Conservation (phyloP, 805 yeast species). For the Lachancea nothofagi region DNA sequence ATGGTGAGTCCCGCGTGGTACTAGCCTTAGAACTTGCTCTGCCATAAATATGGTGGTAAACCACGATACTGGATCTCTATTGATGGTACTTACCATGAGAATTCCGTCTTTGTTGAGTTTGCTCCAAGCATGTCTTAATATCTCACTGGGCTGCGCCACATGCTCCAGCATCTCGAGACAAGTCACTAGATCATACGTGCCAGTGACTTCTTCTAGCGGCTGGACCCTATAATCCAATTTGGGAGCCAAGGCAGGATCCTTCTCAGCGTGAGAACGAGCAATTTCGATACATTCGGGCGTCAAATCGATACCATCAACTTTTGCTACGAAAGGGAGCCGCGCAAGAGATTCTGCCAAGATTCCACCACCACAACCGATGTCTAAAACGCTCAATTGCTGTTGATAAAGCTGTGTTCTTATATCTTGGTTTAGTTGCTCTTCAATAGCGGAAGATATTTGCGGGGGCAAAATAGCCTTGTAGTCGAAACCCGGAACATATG, state of each 20-base stretch:
- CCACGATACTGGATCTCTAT: constrained; percentile 82
- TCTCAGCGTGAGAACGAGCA: constrained; percentile 60
- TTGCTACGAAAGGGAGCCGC: constrained; percentile 53
- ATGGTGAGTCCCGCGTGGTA: constrained; percentile 91
- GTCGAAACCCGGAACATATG: constrained; percentile 76
- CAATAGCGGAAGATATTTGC: constrained; percentile 46
- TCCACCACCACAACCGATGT: constrained; percentile 99
- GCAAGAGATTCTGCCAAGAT: constrained; percentile 83
- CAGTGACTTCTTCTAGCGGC: constrained; percentile 54
- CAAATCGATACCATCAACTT: constrained; percentile 79
- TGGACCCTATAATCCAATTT: constrained; percentile 56
- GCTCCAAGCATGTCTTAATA: constrained; percentile 60
- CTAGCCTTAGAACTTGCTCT: constrained; percentile 71
- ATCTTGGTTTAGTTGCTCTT: constrained; percentile 45
- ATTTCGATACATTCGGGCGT: constrained; percentile 77
- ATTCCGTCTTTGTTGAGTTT: constrained; percentile 69
- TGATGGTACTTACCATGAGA: constrained; percentile 84
- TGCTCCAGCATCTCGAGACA: constrained; percentile 95
- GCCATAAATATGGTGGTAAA: constrained; percentile 90
- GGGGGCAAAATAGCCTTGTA: constrained; percentile 56
- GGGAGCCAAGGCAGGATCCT: constrained; percentile 56
- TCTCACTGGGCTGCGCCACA: constrained; percentile 75
- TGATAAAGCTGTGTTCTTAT: constrained; percentile 25
- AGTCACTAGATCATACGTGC: constrained; percentile 69
- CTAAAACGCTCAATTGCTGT: constrained; percentile 52